Base-by-base conservation (phyloP, 2,329 filamentous ascomycete species). In the Aschersonia sp. region DNA sequence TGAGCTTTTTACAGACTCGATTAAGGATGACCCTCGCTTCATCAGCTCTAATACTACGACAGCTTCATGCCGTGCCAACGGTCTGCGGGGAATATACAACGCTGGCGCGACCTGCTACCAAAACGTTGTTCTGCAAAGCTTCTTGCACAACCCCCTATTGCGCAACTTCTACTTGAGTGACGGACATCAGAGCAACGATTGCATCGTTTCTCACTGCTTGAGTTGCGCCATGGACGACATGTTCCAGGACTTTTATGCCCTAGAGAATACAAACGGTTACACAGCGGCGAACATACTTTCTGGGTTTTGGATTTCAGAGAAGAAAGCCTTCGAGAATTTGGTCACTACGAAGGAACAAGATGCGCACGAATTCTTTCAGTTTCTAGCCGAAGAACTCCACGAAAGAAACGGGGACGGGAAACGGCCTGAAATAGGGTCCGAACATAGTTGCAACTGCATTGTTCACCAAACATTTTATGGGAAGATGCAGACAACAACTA, bases 41-140 rank as follows among this genome's bases (percentile, higher is more conserved):
- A 83, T 95, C 53, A 76, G 80, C 41, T 73, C 73, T 50, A 94
- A 95, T 59, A 89, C 88, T 10, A 82, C 77, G 31, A 77, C 81
- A 49, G 82, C 86, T 6, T 84, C 87, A 10, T 95, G 90, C 60
- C 81, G 86, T 48, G 88, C 87, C 14, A 88, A 84, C 54, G 90
- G 92, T 8, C 77, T 95, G 40, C 81, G 92, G 37, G 90, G 90
- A 32, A 83, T 98, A 51, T 95, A 94, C 66, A 98, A 97, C 59
- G 90, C 95, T 62, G 92, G 90, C n/a, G 88, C 94, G 49, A 97
- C 92, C 9, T 98, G 90, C 69, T 98, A 95, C 66, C 90, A 97
- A 74, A 94, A 92, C 56, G 90, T 95, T 32, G 88, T 97, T 44
- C 73, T 98, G 12, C 92, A 97, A 63, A 88, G 84, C 48, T 81